Evolutionary conservation across 1,139 yeast species (phyloP).

Genomic region (Suhomyces panamericanus): DNA sequence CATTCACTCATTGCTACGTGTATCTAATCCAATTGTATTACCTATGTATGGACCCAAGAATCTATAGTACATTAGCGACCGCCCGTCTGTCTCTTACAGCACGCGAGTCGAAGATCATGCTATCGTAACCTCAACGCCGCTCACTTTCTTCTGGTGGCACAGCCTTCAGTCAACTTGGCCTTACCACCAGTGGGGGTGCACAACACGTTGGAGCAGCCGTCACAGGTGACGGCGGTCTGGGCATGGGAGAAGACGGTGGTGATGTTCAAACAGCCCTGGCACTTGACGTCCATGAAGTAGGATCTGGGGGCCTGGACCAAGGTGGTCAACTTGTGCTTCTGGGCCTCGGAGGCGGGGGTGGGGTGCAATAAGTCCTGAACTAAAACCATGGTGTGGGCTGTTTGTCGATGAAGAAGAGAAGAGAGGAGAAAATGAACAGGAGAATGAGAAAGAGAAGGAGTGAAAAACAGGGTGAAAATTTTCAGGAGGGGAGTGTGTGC

Average conservation of each 20-base stretch:
- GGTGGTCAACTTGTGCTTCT: conserved; percentile 95
- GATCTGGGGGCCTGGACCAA: conserved; percentile 98
- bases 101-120: conserved; percentile 5
- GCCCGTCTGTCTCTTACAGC: conserved; percentile 1
- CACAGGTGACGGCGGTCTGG: conserved; percentile 99
- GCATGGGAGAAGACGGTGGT: conserved; percentile 99
- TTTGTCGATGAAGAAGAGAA: neutral
- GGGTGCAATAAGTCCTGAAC: conserved; percentile 68
- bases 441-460: neutral
- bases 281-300: conserved; percentile 98
- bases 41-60: conserved; percentile 10
- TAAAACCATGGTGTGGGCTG: conserved; percentile 18
- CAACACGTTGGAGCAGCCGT: conserved; percentile 95
- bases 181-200: conserved; percentile 99
- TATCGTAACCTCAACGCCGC: conserved; percentile 5
- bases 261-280: conserved; percentile 98
- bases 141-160: conserved; percentile 99
- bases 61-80: conserved; percentile 13
- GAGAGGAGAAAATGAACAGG: neutral
- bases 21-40: conserved; percentile 7
- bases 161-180: conserved; percentile 98
- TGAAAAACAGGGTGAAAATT: conserved; percentile 8
- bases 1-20: too few species aligned
- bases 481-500: conserved; percentile 3
- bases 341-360: conserved; percentile 90